Evolutionary conservation across 331 rosid genomes (phyloP), one percentile per base, ranked within the genome.

Genomic region (Malus hybrid): DNA sequence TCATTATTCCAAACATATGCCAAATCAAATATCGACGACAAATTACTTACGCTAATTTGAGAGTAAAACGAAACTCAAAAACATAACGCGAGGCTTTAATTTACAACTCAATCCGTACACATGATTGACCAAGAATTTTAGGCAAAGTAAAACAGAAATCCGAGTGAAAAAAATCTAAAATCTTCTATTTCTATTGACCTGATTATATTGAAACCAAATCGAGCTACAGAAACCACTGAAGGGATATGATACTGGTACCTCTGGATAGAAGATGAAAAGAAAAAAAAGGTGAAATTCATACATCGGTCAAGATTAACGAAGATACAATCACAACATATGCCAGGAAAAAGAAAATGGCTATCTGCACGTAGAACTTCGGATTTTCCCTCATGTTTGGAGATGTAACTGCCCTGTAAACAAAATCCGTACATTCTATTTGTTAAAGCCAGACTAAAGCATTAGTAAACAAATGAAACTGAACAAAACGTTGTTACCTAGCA

Each of bases 351-450:
- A 95, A 92, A 80, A 93, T 36, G 57, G 91, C 96, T 67, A 93
- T 85, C 90, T 93, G 97, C 82, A 91, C 79, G 77, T 86, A 85
- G 75, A 95, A 88, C 90, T 92, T 95, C 0, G 97, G 97, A 79
- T 88, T 92, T 88, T 95, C 99, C 81, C 97, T 88, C 93, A 95
- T 86, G 88, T 95, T 95, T 68, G 99, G 99, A 20, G 98, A 88
- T 80, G 99, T 90, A 77, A 95, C 98, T 2, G 98, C 85, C 93
- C 99, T 92, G 93, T 65, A 87, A 91, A 80, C 69, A 71, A 81
- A n/a, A 46, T 39, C 4, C 28, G 76, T 75, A 39, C 10, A 70
- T 71, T 68, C 10, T 20, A 64, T 33, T 19, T 6, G 54, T 70
- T 29, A 70, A 75, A 44, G 39, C 33, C 13, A 64, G 18, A 67